Base-by-base conservation (phyloP, 768 basidiomycete genomes). In the Amanita subjunquillea region DNA sequence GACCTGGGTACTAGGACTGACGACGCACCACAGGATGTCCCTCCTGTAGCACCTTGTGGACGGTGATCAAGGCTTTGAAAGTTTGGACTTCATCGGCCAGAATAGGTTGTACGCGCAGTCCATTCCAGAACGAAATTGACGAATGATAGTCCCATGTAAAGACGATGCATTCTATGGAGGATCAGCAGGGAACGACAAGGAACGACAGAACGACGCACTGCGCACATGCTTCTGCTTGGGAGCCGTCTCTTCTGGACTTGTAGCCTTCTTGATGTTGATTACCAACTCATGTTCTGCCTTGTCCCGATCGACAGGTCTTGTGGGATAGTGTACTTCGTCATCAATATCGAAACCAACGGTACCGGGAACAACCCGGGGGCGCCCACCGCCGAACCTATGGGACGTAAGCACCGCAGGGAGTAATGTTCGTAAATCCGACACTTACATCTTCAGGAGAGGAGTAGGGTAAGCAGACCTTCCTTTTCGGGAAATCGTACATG, bases 121-220 rank as follows among this genome's bases (percentile, higher is more conserved):
- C 92, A 60, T 91, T 92, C 96, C 96, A 99, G 66, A 98, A 97
- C 5, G 94, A 94, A 60, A 91, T 84, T 34, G 94, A 97, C 17
- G 93, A 89, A 62, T 97, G 94, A 63, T 98, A 98, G 67, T 99
- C 96, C 94, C 94, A 97, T 6, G 96, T 98, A 68, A 93, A 99
- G 23, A 98, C 91, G 65, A 99, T 97, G 62, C 89, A 91, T 73
- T 97, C 95, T 98, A 66, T 8, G 56, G 49, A 50, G 40, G 30
- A 54, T 58, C 48, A 56, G 54, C 48, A 50, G 55, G 55, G 50
- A 53, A 48, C 39, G 50, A 40, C 34, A 39, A 46, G 39, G 34
- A 37, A 25, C 25, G 46, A 43, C 37, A 53, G 41, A 52, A 29
- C 13, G 50, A 76, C 86, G 66, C 70, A 97, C 95, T 98, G 66